Evolutionary conservation across 2,329 filamentous ascomycete genomes (phyloP).

Genomic region (Aspergillus felis): DNA sequence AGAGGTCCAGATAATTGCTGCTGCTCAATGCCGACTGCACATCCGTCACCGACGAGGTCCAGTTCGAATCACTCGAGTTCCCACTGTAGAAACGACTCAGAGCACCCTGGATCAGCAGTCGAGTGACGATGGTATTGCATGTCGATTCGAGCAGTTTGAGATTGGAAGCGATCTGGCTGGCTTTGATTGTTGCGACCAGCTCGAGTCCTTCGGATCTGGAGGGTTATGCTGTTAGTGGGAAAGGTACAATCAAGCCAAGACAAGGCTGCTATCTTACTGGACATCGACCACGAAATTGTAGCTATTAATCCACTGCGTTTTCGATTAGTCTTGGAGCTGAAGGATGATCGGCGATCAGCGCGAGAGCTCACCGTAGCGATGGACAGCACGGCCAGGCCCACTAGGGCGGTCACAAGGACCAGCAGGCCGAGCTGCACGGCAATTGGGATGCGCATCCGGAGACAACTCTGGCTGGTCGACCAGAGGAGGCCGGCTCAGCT

Average conservation of each 20-base stretch:
- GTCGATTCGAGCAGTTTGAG: constrained; percentile 74
- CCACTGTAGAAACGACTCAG: constrained; percentile 48
- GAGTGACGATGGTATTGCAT: constrained; percentile 66
- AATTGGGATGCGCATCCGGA: constrained; percentile 75
- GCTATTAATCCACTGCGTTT: constrained; percentile 54
- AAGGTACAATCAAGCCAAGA: constrained; percentile 1
- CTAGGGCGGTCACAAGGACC: constrained; percentile 69
- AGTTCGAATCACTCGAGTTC: constrained; percentile 58
- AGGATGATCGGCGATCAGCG: background rate
- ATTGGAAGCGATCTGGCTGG: constrained; percentile 73
- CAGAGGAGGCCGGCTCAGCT: background rate
- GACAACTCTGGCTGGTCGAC: background rate
- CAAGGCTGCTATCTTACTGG: constrained; percentile 29
- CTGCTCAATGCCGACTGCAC: constrained; percentile 64
- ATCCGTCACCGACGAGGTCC: constrained; percentile 59
- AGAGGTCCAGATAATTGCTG: constrained; percentile 51
- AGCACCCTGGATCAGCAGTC: constrained; percentile 51
- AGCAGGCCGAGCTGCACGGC: constrained; percentile 79
- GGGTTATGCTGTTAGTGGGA: background rate
- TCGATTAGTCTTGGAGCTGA: background rate
- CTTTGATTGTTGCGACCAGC: constrained; percentile 81
- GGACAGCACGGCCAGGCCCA: constrained; percentile 72
- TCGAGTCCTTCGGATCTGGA: constrained; percentile 58
- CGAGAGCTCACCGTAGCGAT: constrained; percentile 52
- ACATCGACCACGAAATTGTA: constrained; percentile 58